Evolutionary conservation across 345 rosid species (phyloP), one percentile per base, ranked within the genome.

Genomic region (Pseudoturritis turrita): DNA sequence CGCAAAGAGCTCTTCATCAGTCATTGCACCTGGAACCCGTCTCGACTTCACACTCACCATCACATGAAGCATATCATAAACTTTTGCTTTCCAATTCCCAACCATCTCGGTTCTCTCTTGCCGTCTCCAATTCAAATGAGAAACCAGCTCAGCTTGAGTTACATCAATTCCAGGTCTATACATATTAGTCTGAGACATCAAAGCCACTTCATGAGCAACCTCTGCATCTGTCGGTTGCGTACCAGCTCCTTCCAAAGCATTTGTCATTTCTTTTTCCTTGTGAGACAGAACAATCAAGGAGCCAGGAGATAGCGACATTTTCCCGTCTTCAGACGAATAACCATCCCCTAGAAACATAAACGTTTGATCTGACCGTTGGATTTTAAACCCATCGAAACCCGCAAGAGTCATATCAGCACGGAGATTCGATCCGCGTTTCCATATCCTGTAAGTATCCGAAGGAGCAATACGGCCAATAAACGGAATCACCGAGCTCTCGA

Each of bases 361-460:
- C 9, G 96, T 91, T 70, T 92, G 98, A 64, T 95, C 96, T 6
- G 99, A 89, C 64, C 99, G 82, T 69, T 92, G 98, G 68, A 95
- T 92, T 33, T 88, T 87, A 70, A 95, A 95, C 23, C 98, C 99
- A 80, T 95, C 99, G 66, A 95, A 95, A 50, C 99, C 99, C 4
- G 97, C 96, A 53, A 95, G 89, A 51, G 97, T 88, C 97, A 88
- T 92, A 72, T 95, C 99, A 57, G 99, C 99, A 25, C 98, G 96
- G 13, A 95, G 94, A 79, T 92, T 92, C 35, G 96, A 85, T 12
- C 99, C 99, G 7, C 97, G 94, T 72, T 95, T 95, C 99, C 99
- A 95, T 72, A 95, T 92, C 75, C 97, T 88, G 49, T 95, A 95
- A 47, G 98, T 95, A 85, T 95, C 99, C 1, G 99, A 95, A 14